A percentile compares a stretch with the other conserved stretches of the same genome.
Evolutionary conservation across 306 rosid genomes (phyloP).

Genomic region (Acmispon strigosus): DNA sequence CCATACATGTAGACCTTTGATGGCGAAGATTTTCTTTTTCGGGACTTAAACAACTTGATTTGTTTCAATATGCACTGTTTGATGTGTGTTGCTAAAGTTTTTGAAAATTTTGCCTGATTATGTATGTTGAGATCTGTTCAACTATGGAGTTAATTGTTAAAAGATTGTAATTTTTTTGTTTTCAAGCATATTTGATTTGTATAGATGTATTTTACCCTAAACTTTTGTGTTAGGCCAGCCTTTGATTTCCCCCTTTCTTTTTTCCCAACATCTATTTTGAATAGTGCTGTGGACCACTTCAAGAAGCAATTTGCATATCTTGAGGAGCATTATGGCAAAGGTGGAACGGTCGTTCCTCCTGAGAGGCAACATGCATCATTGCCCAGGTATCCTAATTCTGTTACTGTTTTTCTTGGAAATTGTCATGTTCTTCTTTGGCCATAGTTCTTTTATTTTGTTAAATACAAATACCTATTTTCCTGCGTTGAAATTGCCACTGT

Average conservation of each 20-base stretch:
- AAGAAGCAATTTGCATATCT: conserved; percentile 98
- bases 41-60: too few species aligned
- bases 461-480: not conserved
- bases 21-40: too few species aligned
- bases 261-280: not conserved
- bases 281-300: conserved; percentile 96
- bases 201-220: not conserved
- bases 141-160: not conserved
- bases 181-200: not conserved
- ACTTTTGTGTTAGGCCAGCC: not conserved
- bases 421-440: conserved; percentile 3
- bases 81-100: not conserved
- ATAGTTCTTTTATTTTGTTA: not conserved
- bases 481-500: not conserved
- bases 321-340: conserved; percentile 93
- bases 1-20: too few species aligned
- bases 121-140: conserved; percentile 6
- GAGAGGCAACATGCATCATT: conserved; percentile 97
- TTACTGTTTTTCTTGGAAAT: not conserved
- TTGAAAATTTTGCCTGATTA: not conserved
- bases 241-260: not conserved
- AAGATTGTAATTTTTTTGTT: conserved; percentile 10
- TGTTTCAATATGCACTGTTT: not conserved
- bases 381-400: conserved; percentile 59
- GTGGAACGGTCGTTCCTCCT: conserved; percentile 69